Conservation (phyloP, 306 rosid species). For the Fragaria ananassa region DNA sequence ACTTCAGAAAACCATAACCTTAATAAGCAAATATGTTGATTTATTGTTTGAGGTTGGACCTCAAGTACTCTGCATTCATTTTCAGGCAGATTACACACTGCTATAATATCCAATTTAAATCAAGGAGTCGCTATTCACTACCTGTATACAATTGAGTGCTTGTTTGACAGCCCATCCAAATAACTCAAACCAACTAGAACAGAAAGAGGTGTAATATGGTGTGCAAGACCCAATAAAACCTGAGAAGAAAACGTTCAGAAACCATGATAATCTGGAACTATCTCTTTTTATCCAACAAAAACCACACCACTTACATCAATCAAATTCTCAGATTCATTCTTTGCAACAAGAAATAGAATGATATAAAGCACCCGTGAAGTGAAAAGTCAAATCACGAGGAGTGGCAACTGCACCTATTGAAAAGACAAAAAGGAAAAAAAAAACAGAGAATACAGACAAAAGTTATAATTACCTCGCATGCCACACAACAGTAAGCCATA, state of each 20-base stretch:
- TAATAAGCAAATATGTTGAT: neutral
- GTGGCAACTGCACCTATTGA: neutral
- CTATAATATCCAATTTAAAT: neutral
- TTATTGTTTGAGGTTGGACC: neutral
- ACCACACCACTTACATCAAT: slow-evolving; percentile 52
- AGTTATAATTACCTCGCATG: slow-evolving; percentile 70
- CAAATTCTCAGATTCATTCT: slow-evolving; percentile 58
- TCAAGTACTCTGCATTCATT: neutral
- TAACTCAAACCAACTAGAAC: slow-evolving; percentile 49
- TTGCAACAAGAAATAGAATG: slow-evolving; percentile 67
- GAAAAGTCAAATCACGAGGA: slow-evolving; percentile 26
- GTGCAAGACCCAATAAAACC: slow-evolving; percentile 55
- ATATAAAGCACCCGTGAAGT: slow-evolving; percentile 73
- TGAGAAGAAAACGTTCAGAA: slow-evolving; percentile 36
- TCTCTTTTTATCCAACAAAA: slow-evolving; percentile 12
- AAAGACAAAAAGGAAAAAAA: neutral
- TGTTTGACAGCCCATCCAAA: slow-evolving; percentile 98
- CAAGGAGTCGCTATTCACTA: slow-evolving; percentile 11
- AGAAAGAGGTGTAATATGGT: slow-evolving; percentile 47
- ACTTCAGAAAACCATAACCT: neutral
- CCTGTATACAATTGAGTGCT: slow-evolving; percentile 83
- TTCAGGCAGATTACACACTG: neutral
- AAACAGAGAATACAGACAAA: neutral
- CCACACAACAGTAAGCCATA: slow-evolving; percentile 95
- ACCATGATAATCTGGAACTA: slow-evolving; percentile 16